Base-by-base conservation (phyloP, 2,329 filamentous ascomycete genomes). In the Xylaria sp. region DNA sequence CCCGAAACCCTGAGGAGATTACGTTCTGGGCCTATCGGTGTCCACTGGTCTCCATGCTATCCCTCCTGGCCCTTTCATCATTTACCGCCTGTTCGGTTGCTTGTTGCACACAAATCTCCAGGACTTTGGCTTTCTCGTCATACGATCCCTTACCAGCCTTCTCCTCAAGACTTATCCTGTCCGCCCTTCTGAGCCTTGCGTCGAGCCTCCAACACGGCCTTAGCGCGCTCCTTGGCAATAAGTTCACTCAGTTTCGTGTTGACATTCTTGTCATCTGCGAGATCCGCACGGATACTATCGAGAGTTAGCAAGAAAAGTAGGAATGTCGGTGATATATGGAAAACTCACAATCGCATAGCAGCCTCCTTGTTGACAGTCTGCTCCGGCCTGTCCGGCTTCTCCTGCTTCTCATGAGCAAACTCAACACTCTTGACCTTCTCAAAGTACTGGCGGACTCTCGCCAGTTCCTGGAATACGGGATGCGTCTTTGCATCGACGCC, bases 371-470 rank as follows among this genome's bases (percentile, higher is more conserved):
- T 84, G 63, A 90, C 76, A 1, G 77, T 81, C 61, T 75, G 70
- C 48, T 74, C 78, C 37, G 82, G 80, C 69, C 84, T 79, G 56
- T 77, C 48, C 4, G 9, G 48, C 10, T 50, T 23, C 10, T 42
- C 37, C 8, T 9, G 37, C 37, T 18, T 7, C 46, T 49, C 18
- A 3, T 19, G 74, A 2, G 82, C 80, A 1, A 79, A 81, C 74
- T 97, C 92, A 2, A 85, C 82, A 11, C 80, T 79, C 71, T 94
- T 91, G 72, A 97, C 93, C 78, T 97, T 99, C 61, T 84, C 85
- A 75, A 96, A 96, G 74, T 97, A 97, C 71, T 92, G 89, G 74
- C 88, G 91, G 57, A 97, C 87, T 59, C 94, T 86, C 60, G 85
- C 88, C 63, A 99, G 82, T 77, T 99, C 94, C 60, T 83, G 82